Conservation (phyloP, 2,329 filamentous ascomycete genomes). For the Aspergillus sp. region DNA sequence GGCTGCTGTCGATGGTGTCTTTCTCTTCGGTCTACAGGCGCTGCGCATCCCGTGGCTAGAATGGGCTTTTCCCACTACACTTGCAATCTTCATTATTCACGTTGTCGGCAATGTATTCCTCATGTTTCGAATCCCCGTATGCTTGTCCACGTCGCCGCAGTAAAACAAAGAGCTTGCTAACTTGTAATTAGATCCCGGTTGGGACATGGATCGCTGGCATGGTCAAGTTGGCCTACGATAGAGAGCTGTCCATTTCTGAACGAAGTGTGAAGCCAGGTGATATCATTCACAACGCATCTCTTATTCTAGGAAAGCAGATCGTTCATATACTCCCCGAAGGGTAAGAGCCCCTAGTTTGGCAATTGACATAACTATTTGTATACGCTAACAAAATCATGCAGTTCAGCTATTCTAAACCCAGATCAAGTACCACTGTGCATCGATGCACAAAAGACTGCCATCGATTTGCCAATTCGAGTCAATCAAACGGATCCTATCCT, state of each 20-base stretch:
- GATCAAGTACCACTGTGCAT: conserved; percentile 80
- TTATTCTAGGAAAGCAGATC: conserved; percentile 95
- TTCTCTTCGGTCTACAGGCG: conserved; percentile 82
- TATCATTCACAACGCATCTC: conserved; percentile 86
- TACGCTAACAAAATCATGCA: conserved; percentile 41
- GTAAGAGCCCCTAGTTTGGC: conserved; percentile 42
- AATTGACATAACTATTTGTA: background rate
- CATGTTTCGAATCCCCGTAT: conserved; percentile 86
- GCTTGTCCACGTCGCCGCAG: conserved; percentile 30
- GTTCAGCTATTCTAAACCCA: conserved; percentile 84
- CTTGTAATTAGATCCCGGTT: conserved; percentile 63
- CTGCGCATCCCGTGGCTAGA: conserved; percentile 96
- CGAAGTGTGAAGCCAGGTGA: conserved; percentile 83
- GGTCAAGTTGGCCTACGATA: conserved; percentile 82
- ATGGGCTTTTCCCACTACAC: conserved; percentile 74
- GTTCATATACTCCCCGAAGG: conserved; percentile 97
- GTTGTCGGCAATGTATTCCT: conserved; percentile 76
- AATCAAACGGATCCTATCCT: conserved; percentile 89
- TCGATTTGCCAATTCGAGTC: conserved; percentile 80
- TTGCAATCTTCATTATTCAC: conserved; percentile 71
- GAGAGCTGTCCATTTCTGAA: conserved; percentile 91
- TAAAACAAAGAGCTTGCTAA: conserved; percentile 14
- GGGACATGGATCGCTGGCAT: conserved; percentile 71
- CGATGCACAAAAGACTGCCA: conserved; percentile 61
- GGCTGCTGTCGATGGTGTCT: conserved; percentile 81